Evolutionary conservation across 2,329 filamentous ascomycete genomes (phyloP).

Genomic region (Neurospora crassa): DNA sequence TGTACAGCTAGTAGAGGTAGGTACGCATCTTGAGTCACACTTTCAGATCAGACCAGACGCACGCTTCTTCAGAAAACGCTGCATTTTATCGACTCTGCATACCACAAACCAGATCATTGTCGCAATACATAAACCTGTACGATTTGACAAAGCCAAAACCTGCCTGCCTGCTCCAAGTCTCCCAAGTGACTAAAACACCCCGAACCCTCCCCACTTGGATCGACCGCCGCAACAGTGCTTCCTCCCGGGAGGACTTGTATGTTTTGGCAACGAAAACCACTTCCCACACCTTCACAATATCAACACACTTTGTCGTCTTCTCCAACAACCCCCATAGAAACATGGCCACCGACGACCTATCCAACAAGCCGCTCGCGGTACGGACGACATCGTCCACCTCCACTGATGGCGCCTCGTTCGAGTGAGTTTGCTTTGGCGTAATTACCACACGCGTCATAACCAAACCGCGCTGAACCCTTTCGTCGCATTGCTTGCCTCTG

Average conservation of each 20-base stretch:
- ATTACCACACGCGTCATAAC: neutral
- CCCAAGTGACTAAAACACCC: neutral
- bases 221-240: neutral
- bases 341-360: slow-evolving; percentile 13
- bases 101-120: neutral
- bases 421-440: slow-evolving; percentile 19
- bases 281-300: slow-evolving; percentile 12
- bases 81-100: neutral
- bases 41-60: neutral
- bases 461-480: neutral
- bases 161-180: neutral
- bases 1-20: neutral
- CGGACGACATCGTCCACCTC: slow-evolving; percentile 1
- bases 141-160: neutral
- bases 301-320: neutral
- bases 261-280: slow-evolving; percentile 13
- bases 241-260: slow-evolving; percentile 7
- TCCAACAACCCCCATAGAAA: slow-evolving; percentile 5
- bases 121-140: neutral
- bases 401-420: slow-evolving; percentile 20
- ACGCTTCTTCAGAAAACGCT: neutral
- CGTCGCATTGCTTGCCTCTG: neutral
- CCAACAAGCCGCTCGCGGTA: slow-evolving; percentile 2
- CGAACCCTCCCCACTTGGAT: neutral
- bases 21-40: slow-evolving; percentile 4